Evolutionary conservation across 2,329 filamentous ascomycete genomes (phyloP), one percentile per base, ranked within the genome.

Genomic region (Fusarium pseudoanthophilum): DNA sequence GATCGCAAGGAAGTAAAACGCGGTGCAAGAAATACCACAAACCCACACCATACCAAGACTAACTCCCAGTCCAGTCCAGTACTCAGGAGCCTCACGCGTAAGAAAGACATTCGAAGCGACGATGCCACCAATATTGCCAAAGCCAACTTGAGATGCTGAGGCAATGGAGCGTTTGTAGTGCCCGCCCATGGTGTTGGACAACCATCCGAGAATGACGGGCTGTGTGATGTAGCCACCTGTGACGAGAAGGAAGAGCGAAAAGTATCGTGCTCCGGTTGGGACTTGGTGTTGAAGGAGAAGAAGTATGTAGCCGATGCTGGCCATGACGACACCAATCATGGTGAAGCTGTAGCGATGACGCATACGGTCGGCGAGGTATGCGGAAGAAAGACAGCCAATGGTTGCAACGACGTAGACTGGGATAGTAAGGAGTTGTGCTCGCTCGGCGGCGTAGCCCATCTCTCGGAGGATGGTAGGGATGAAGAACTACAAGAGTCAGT

Each of bases 131-230:
- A 89, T 77, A 52, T 92, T 92, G 0, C 90, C 63, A 4, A 66
- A 32, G 2, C 60, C 63, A 16, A 66, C 53, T 1, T 66, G 63
- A 0, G 39, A 11, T 49, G 63, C 63, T 2, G 63, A 48, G 2
- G 63, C 64, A 8, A 66, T 64, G 0, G 63, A 66, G 2, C 49
- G 42, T 4, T 66, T 66, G 10, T 65, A 66, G 26, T 66, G 63
- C 7, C 63, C 63, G 5, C 63, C 34, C 49, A 66, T 65, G 1
- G 97, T 97, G 80, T 96, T 97, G 28, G 89, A 88, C 0, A 91
- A 84, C 94, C 94, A 97, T 0, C 91, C 87, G 58, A 97, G 92
- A 2, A 92, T 91, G 2, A 61, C 46, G 4, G 64, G 64, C 21
- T 67, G 34, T 1, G 64, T 67, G 21, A 67, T 67, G 6, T 68